Conservation (phyloP, 2,329 filamentous ascomycete genomes). For the Diaporthe citrichinensis region DNA sequence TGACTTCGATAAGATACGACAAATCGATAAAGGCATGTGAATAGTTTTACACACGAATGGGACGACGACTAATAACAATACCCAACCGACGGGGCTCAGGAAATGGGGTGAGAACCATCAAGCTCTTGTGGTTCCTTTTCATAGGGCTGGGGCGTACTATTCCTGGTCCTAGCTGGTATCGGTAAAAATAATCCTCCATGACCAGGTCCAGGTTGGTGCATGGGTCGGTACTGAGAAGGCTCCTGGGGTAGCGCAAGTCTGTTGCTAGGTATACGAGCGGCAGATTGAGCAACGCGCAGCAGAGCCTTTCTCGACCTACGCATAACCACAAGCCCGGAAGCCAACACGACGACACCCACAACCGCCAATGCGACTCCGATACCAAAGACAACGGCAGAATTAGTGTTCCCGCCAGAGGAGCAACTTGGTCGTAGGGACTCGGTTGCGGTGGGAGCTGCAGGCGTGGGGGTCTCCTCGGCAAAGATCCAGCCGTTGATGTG, state of each 20-base stretch:
- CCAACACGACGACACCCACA: not conserved
- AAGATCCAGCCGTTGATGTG: constrained; percentile 18
- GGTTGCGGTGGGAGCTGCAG: not conserved
- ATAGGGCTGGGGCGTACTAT: not conserved
- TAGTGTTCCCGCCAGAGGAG: not conserved
- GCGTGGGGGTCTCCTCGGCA: not conserved
- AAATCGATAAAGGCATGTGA: not conserved
- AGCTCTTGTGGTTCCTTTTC: not conserved
- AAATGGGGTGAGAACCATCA: not conserved
- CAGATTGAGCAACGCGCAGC: not conserved
- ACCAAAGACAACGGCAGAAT: not conserved
- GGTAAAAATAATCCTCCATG: not conserved
- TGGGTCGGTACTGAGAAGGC: not conserved
- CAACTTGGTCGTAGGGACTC: not conserved
- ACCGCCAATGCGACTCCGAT: not conserved
- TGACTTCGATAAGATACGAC: not conserved
- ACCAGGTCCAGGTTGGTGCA: not conserved
- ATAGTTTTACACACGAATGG: not conserved
- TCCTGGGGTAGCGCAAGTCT: not conserved
- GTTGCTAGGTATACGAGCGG: not conserved
- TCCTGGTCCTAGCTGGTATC: not conserved
- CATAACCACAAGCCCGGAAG: not conserved
- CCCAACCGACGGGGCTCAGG: not conserved
- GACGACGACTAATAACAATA: not conserved
- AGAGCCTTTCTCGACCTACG: not conserved